phyloP scores from a whole-genome alignment of 176 grass and related monocot species.

The Cenchrus americanus region DNA sequence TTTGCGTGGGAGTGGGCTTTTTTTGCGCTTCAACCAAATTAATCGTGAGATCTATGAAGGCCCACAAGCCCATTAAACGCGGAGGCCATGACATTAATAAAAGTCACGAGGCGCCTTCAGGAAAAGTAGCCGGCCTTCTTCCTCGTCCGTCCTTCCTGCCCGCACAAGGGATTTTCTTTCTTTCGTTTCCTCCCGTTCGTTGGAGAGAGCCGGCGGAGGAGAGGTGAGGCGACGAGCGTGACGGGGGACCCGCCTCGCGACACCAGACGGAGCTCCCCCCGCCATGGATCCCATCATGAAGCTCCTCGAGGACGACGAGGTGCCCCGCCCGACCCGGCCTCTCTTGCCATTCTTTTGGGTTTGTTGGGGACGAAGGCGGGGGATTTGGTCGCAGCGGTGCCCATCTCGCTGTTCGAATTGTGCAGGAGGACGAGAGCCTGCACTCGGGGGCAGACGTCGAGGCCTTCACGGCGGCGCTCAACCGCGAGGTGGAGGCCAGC shows the following conservation, averaged over 20 bases:
- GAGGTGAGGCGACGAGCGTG: conserved; percentile 5
- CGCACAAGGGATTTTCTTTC: conserved; percentile 12
- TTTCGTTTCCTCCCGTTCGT: conserved; percentile 15
- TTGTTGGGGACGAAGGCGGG: conserved; percentile 1
- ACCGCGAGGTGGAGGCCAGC: conserved; percentile 87
- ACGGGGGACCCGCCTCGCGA: neutral
- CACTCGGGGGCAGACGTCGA: conserved; percentile 95
- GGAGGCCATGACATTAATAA: neutral
- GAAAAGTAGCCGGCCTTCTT: conserved; percentile 20
- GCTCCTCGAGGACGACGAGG: conserved; percentile 94
- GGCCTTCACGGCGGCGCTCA: conserved; percentile 85
- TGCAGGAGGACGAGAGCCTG: conserved; percentile 95
- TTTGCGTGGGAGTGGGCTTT: too few relatives aligned
- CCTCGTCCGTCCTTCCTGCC: neutral
- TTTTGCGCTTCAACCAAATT: too few relatives aligned
- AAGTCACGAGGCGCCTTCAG: conserved; percentile 8
- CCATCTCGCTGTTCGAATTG: conserved; percentile 40
- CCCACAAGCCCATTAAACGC: conserved; percentile 2
- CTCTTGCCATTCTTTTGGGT: conserved; percentile 27
- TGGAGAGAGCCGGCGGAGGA: conserved; percentile 16
- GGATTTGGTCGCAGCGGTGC: conserved; percentile 23
- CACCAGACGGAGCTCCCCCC: neutral
- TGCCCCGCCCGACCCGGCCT: conserved; percentile 34
- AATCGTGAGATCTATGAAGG: neutral
- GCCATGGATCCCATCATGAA: conserved; percentile 97